Conservation (phyloP, 768 basidiomycete species). For the Suillus cothurnatus region DNA sequence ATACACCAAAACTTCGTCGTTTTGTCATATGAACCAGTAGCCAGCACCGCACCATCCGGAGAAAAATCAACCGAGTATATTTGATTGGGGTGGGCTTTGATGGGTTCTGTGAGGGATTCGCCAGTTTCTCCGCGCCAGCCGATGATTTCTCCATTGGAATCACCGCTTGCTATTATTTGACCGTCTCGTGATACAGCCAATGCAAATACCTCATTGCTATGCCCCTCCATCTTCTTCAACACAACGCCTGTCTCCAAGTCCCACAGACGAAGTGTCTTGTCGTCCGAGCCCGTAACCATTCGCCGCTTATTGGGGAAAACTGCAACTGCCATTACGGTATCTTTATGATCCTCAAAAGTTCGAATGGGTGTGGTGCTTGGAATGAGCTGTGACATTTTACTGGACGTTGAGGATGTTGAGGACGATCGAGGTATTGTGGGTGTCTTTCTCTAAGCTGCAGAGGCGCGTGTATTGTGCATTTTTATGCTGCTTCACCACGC, state of each 20-base stretch:
- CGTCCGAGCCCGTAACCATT: background rate
- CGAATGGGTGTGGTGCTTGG: too few species aligned
- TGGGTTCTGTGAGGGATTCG: background rate
- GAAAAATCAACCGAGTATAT: too few species aligned
- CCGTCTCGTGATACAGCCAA: background rate
- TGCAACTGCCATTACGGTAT: background rate
- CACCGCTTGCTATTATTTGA: background rate
- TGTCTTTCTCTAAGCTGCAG: too few species aligned
- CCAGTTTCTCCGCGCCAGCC: background rate
- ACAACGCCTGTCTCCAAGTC: background rate
- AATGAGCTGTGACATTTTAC: too few species aligned
- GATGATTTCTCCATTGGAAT: background rate
- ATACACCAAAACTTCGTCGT: too few species aligned
- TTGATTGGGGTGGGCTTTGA: background rate
- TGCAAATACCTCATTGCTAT: accelerated
- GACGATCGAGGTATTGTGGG: too few species aligned
- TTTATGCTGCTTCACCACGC: too few species aligned
- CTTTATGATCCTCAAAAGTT: too few species aligned
- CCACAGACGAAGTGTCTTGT: background rate
- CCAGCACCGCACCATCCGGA: too few species aligned
- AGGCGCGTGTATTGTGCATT: too few species aligned
- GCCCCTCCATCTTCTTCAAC: background rate
- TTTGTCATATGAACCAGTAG: conserved; percentile 23
- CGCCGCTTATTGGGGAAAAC: background rate
- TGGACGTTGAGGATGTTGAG: too few species aligned